A percentile compares a stretch with the other conserved stretches of the same genome.
Conservation (phyloP, 371 early-diverging fungal genomes). For the Racocetra persica region DNA sequence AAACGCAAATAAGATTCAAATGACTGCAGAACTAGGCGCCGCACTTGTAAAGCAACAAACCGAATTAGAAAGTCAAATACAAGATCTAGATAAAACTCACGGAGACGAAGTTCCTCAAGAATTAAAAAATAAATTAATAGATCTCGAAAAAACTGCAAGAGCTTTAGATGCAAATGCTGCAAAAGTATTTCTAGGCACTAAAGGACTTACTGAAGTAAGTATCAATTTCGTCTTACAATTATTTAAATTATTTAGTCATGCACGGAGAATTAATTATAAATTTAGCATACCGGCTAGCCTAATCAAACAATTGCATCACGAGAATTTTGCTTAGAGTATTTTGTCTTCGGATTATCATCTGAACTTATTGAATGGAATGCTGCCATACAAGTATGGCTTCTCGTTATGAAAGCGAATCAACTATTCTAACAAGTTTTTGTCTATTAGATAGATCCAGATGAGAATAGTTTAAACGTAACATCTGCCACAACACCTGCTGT, state of each 20-base stretch:
- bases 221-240: not conserved
- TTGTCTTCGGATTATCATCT: not conserved
- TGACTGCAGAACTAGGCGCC: conserved; percentile 24
- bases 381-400: not conserved
- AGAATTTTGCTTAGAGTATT: not conserved
- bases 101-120: conserved; percentile 29
- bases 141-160: not conserved
- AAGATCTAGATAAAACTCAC: conserved; percentile 20
- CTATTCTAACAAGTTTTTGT: not conserved
- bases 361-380: not conserved
- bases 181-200: conserved; percentile 21
- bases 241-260: not conserved
- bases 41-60: not conserved
- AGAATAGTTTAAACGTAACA: not conserved
- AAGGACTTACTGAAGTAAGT: conserved; percentile 15
- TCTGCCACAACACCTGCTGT: not conserved
- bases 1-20: not conserved
- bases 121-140: conserved; percentile 17
- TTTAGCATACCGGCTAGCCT: not conserved
- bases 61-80: conserved; percentile 13
- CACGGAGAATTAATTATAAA: not conserved
- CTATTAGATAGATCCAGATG: not conserved
- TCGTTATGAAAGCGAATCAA: not conserved
- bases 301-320: not conserved
- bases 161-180: not conserved